phyloP scores from a whole-genome alignment of 345 rosid species.

The Capsella bursapastoris region DNA sequence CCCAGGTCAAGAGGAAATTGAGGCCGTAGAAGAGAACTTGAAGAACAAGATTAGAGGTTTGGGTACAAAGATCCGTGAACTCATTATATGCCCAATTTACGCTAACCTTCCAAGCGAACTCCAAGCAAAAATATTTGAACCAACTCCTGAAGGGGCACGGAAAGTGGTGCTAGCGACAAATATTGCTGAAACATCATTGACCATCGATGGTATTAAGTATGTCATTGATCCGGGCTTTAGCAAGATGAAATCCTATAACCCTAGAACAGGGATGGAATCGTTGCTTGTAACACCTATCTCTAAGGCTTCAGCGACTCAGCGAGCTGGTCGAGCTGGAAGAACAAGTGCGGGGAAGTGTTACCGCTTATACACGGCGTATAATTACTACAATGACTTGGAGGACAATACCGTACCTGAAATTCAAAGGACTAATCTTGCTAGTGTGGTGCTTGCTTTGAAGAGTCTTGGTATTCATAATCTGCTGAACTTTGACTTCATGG shows the following conservation, averaged over 20 bases:
- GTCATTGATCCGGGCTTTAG: slow-evolving; percentile 87
- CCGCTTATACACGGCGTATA: slow-evolving; percentile 72
- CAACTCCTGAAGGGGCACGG: slow-evolving; percentile 87
- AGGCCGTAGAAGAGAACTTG: slow-evolving; percentile 79
- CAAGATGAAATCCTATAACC: slow-evolving; percentile 86
- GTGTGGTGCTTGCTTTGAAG: slow-evolving; percentile 81
- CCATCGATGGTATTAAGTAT: slow-evolving; percentile 82
- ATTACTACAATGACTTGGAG: slow-evolving; percentile 74
- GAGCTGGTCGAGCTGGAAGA: slow-evolving; percentile 85
- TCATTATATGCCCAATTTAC: slow-evolving; percentile 84
- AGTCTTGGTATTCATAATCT: slow-evolving; percentile 89
- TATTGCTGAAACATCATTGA: slow-evolving; percentile 88
- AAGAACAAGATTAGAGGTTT: slow-evolving; percentile 74
- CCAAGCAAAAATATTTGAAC: slow-evolving; percentile 85
- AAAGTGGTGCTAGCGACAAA: slow-evolving; percentile 88
- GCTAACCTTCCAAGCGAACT: slow-evolving; percentile 88
- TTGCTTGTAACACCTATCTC: slow-evolving; percentile 79
- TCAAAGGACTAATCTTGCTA: slow-evolving; percentile 85
- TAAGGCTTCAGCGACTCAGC: slow-evolving; percentile 87
- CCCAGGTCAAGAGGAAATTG: slow-evolving; percentile 93
- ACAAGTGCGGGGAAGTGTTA: slow-evolving; percentile 88
- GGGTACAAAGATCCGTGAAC: slow-evolving; percentile 83
- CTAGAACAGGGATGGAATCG: slow-evolving; percentile 92
- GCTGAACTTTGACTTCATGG: slow-evolving; percentile 87
- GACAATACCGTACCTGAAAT: slow-evolving; percentile 83